Percentiles rank a stretch among this genome's conserved stretches.
phyloP scores from a whole-genome alignment of 1,139 yeast genomes.

The Pichia sp. region DNA sequence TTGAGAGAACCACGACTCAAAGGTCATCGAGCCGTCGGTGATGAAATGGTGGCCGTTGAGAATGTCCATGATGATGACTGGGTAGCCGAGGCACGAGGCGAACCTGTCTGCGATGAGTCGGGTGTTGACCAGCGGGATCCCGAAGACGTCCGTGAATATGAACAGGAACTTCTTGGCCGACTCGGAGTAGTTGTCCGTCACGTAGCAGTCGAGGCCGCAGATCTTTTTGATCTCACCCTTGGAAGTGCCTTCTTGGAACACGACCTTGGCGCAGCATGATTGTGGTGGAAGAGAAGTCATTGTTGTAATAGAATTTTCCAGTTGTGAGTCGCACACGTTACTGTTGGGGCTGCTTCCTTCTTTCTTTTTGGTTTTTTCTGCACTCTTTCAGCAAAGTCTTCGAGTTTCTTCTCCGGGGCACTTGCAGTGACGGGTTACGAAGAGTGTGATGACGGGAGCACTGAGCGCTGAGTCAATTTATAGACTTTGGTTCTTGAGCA shows the following conservation, averaged over 20 bases:
- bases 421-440: too few species aligned
- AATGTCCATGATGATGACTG: conserved; percentile 71
- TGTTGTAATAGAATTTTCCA: too few species aligned
- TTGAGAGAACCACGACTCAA: conserved; percentile 49
- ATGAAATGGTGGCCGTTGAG: conserved; percentile 52
- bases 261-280: conserved; percentile 36
- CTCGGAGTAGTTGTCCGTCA: conserved; percentile 41
- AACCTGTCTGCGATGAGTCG: conserved; percentile 67
- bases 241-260: conserved; percentile 47
- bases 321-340: too few species aligned
- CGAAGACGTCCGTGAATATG: conserved; percentile 66
- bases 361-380: too few species aligned
- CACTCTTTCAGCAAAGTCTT: too few species aligned
- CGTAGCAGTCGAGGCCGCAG: conserved; percentile 52
- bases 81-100: conserved; percentile 54
- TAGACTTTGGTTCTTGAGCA: too few species aligned
- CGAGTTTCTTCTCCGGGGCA: too few species aligned
- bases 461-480: too few species aligned
- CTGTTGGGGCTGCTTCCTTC: background rate
- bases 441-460: too few species aligned
- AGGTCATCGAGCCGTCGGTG: conserved; percentile 28
- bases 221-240: conserved; percentile 42
- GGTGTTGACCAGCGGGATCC: conserved; percentile 53
- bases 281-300: background rate
- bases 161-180: conserved; percentile 47